Conservation (phyloP, 2,329 filamentous ascomycete genomes). For the Epicoccum nigrum region DNA sequence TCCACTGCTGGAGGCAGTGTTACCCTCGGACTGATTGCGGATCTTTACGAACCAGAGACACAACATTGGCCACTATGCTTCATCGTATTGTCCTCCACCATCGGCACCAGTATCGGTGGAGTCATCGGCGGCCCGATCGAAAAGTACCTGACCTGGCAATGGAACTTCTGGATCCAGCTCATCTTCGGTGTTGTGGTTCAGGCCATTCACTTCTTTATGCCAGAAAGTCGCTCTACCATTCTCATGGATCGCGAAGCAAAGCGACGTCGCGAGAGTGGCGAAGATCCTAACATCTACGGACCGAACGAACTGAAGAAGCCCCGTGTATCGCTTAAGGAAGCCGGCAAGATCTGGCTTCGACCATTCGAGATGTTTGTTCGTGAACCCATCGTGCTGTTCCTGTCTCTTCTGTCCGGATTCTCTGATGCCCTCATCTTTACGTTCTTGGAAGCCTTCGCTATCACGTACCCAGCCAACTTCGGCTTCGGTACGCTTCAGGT, state of each 20-base stretch:
- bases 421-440: conserved; percentile 79
- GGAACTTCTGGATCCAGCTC: conserved; percentile 82
- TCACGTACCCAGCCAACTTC: conserved; percentile 70
- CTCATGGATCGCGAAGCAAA: conserved; percentile 79
- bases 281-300: conserved; percentile 67
- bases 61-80: conserved; percentile 66
- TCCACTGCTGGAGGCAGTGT: conserved; percentile 67
- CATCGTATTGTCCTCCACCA: conserved; percentile 59
- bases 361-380: conserved; percentile 71
- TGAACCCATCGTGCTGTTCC: conserved; percentile 73
- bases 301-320: conserved; percentile 67
- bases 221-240: conserved; percentile 76
- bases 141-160: conserved; percentile 64
- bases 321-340: conserved; percentile 41
- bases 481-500: conserved; percentile 62
- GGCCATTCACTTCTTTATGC: conserved; percentile 67
- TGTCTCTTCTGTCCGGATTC: conserved; percentile 76
- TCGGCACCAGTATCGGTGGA: conserved; percentile 76
- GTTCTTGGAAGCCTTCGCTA: conserved; percentile 71
- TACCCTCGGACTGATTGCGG: conserved; percentile 67
- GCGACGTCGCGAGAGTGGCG: conserved; percentile 67
- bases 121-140: conserved; percentile 65
- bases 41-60: conserved; percentile 63
- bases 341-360: conserved; percentile 56
- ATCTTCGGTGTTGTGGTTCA: conserved; percentile 76